Percentiles rank a stretch among this genome's conserved stretches.
Conservation (phyloP, 805 yeast species). For the Metschnikowia shivogae region DNA sequence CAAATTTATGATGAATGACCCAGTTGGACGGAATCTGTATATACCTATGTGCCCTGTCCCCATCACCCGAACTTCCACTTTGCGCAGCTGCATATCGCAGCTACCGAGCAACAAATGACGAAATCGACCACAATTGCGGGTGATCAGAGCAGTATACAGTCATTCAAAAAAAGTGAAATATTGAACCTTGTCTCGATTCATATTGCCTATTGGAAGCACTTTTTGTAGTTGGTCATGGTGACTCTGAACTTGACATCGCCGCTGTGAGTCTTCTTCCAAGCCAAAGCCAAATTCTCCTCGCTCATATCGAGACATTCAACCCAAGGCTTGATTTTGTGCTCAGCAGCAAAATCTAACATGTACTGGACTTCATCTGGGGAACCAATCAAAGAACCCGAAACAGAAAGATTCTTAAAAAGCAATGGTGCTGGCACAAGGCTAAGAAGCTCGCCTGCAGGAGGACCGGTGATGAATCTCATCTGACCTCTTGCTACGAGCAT, state of each 20-base stretch:
- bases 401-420: constrained; percentile 8
- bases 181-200: too few relatives aligned
- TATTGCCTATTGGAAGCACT: constrained; percentile 3
- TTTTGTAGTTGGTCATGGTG: constrained; percentile 8
- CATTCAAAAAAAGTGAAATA: too few relatives aligned
- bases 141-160: too few relatives aligned
- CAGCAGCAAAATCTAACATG: constrained; percentile 10
- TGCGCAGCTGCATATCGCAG: too few relatives aligned
- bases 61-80: too few relatives aligned
- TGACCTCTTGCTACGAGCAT: constrained; percentile 10
- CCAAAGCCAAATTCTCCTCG: constrained; percentile 8
- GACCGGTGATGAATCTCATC: constrained; percentile 11
- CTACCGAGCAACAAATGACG: too few relatives aligned
- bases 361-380: constrained; percentile 7
- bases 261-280: constrained; percentile 8
- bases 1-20: too few relatives aligned
- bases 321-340: constrained; percentile 11
- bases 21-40: too few relatives aligned
- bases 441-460: constrained; percentile 7
- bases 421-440: constrained; percentile 3
- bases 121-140: too few relatives aligned
- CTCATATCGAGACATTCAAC: constrained; percentile 7
- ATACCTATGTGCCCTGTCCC: too few relatives aligned
- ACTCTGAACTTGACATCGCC: constrained; percentile 12
- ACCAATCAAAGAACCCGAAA: constrained; percentile 8